These are phyloP conservation scores for Floccularia luteovirens DNA, from an alignment of 768 basidiomycete species.

Conservation along the genomic window DNA sequence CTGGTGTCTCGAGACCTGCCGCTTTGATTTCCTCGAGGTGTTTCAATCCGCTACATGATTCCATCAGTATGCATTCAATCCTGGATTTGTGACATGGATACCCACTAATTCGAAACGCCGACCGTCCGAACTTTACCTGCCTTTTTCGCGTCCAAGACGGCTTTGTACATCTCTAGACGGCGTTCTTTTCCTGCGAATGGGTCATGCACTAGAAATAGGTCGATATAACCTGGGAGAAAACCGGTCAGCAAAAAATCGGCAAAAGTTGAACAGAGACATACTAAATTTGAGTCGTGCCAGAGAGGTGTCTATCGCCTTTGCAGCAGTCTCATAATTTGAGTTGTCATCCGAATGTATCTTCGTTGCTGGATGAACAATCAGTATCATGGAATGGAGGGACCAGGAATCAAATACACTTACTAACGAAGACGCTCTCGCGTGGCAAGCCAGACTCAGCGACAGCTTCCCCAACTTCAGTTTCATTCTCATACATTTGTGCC, in stretches of 20 bases:
- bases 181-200: constrained; percentile 54
- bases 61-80: not conserved
- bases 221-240: constrained; percentile 45
- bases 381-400: not conserved
- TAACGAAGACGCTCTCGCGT: constrained; percentile 53
- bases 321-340: constrained; percentile 7
- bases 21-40: constrained; percentile 49
- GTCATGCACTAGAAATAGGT: constrained; percentile 66
- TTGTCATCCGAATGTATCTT: constrained; percentile 7
- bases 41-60: constrained; percentile 27
- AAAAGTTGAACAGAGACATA: constrained; percentile 3
- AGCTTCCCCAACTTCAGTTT: constrained; percentile 41
- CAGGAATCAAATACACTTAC: constrained; percentile 27
- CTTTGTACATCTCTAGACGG: constrained; percentile 58
- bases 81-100: too few relatives aligned
- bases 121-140: constrained; percentile 51
- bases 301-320: constrained; percentile 8
- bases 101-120: constrained; percentile 20
- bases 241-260: too few relatives aligned
- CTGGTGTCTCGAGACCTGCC: constrained; percentile 40
- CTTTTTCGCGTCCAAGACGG: constrained; percentile 55
- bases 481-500: constrained; percentile 49
- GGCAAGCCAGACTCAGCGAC: constrained; percentile 39
- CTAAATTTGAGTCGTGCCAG: constrained; percentile 7
- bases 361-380: not conserved